Evolutionary conservation across 2,329 filamentous ascomycete species (phyloP).

Genomic region (Rutstroemia sp.): DNA sequence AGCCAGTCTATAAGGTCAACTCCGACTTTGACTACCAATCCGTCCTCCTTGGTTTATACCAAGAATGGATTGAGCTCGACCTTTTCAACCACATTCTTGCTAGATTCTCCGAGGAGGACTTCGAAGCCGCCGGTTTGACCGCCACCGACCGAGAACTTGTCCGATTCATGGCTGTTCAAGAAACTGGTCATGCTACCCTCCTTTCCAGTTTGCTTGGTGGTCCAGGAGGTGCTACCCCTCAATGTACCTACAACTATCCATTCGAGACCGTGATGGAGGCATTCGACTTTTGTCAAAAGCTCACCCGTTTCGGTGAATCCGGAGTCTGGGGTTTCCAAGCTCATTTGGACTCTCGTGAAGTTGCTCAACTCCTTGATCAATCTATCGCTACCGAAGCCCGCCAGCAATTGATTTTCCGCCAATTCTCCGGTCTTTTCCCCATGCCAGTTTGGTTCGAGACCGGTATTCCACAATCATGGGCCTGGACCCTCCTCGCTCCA

Average conservation of each 20-base stretch:
- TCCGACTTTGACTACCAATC: conserved; percentile 82
- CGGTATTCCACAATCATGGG: conserved; percentile 77
- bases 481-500: conserved; percentile 73
- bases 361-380: conserved; percentile 65
- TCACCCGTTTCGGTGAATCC: conserved; percentile 75
- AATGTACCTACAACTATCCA: conserved; percentile 76
- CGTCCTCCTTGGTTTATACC: conserved; percentile 62
- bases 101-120: conserved; percentile 62
- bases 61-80: conserved; percentile 81
- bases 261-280: conserved; percentile 68
- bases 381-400: conserved; percentile 73
- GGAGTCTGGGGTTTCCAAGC: conserved; percentile 76
- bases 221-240: conserved; percentile 50
- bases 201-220: conserved; percentile 70
- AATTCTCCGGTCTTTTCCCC: conserved; percentile 71
- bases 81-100: conserved; percentile 71
- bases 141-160: conserved; percentile 65
- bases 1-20: conserved; percentile 58
- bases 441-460: conserved; percentile 79
- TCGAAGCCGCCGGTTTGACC: conserved; percentile 58
- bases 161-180: conserved; percentile 70
- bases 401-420: conserved; percentile 79
- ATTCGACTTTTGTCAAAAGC: conserved; percentile 76
- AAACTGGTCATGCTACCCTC: conserved; percentile 69
- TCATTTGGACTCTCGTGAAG: conserved; percentile 69